Percentiles rank a stretch among this genome's conserved stretches.
These are phyloP conservation scores for Cyclocybe aegerita DNA, from an alignment of 768 basidiomycete species.

Conservation along the genomic window DNA sequence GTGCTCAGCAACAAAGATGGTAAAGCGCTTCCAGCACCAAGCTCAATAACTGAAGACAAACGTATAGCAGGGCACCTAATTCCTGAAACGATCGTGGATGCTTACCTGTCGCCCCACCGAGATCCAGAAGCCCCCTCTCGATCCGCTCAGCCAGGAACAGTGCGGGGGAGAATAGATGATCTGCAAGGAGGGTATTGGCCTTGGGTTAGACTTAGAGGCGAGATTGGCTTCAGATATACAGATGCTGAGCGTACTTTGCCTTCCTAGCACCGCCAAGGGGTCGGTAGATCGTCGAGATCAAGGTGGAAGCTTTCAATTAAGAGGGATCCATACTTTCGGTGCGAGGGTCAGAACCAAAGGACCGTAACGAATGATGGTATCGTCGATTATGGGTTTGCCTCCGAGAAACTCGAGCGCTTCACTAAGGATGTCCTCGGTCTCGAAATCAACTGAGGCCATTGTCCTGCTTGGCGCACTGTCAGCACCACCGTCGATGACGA, in stretches of 20 bases:
- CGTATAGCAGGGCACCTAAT: background rate
- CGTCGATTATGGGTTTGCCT: constrained; percentile 39
- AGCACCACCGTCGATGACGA: background rate
- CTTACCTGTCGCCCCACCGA: constrained; percentile 41
- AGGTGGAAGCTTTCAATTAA: no score
- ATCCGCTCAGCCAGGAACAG: constrained; percentile 67
- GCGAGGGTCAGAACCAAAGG: constrained; percentile 53
- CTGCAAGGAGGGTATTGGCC: constrained; percentile 72
- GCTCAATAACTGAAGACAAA: constrained; percentile 56
- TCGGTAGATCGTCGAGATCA: no score
- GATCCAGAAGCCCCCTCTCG: constrained; percentile 50
- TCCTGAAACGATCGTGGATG: background rate
- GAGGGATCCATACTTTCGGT: constrained; percentile 46
- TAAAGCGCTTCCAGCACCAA: constrained; percentile 67
- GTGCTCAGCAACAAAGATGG: constrained; percentile 63
- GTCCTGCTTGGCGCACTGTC: background rate
- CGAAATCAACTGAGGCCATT: constrained; percentile 1
- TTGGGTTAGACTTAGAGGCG: constrained; percentile 23
- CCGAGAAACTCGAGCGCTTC: constrained; percentile 55
- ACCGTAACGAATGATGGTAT: constrained; percentile 50
- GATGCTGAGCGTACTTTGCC: constrained; percentile 48
- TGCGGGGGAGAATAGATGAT: constrained; percentile 72
- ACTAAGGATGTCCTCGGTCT: constrained; percentile 50
- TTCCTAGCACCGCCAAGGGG: constrained; percentile 34
- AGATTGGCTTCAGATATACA: constrained; percentile 5